phyloP scores from a whole-genome alignment of 164 flowering plant species.

The Magnolia sinica region DNA sequence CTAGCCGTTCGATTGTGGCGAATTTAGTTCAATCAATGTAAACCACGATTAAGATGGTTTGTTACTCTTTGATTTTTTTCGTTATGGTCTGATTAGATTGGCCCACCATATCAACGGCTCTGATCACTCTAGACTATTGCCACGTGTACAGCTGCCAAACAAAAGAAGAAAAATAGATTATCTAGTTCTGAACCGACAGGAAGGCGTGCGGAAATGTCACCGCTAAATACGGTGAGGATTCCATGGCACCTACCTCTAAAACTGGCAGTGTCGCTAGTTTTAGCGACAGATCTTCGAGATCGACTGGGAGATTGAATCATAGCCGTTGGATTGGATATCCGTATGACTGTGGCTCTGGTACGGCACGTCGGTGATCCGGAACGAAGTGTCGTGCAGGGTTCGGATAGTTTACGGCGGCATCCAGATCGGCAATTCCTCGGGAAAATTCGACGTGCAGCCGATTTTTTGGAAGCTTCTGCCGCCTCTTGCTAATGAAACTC shows the following conservation, averaged over 20 bases:
- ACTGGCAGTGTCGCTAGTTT: constrained; percentile 12
- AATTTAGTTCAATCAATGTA: no score
- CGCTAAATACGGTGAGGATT: no score
- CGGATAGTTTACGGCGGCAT: background rate
- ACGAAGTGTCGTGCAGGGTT: background rate
- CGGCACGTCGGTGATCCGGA: constrained; percentile 13
- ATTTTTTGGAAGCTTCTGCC: background rate
- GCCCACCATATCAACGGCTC: background rate
- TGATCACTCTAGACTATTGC: background rate
- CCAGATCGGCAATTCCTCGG: constrained; percentile 7
- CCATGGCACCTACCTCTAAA: background rate
- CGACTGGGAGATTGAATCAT: background rate
- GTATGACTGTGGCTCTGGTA: background rate
- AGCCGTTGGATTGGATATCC: background rate
- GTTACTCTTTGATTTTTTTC: no score
- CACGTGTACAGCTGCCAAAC: background rate
- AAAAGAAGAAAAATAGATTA: background rate
- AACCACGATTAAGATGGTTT: no score
- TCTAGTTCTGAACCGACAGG: background rate
- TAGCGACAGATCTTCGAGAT: constrained; percentile 4
- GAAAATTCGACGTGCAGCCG: background rate
- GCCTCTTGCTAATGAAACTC: no score
- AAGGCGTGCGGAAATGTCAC: constrained; percentile 6
- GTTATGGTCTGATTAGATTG: background rate
- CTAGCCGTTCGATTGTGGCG: background rate